A percentile compares a stretch with the other conserved stretches of the same genome.
Evolutionary conservation across 306 rosid genomes (phyloP).

Genomic region (Spatholobus suberectus): DNA sequence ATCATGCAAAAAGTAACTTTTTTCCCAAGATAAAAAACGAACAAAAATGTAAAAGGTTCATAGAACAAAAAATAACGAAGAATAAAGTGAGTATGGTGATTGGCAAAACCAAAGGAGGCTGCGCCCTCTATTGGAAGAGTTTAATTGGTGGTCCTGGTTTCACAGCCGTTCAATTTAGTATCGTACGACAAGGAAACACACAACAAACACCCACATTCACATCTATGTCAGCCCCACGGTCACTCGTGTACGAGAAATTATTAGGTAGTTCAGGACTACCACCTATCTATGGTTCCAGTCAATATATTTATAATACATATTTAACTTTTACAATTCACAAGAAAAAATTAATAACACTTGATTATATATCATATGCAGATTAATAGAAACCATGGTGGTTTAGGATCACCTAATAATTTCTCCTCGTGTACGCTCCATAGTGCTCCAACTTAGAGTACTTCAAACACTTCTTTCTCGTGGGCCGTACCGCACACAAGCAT

Average conservation of each 20-base stretch:
- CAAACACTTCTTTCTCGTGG: neutral
- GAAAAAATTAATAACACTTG: too few species aligned
- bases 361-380: too few species aligned
- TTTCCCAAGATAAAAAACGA: neutral
- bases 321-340: too few species aligned
- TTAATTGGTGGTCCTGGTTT: conserved; percentile 51
- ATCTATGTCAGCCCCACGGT: conserved; percentile 43
- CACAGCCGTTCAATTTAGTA: conserved; percentile 46
- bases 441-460: conserved; percentile 2
- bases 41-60: neutral
- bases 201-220: conserved; percentile 32
- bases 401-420: too few species aligned
- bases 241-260: too few species aligned
- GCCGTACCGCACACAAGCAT: conserved; percentile 4
- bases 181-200: conserved; percentile 48
- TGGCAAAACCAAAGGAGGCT: conserved; percentile 5
- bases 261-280: too few species aligned
- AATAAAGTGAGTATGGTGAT: neutral
- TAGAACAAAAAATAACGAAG: neutral
- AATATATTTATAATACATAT: too few species aligned
- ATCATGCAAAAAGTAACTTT: neutral
- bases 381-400: too few species aligned
- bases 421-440: conserved; percentile 29
- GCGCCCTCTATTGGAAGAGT: conserved; percentile 31
- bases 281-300: too few species aligned